Percentiles rank a stretch among this genome's conserved stretches.
These are phyloP conservation scores for Volvox reticuliferus DNA, from an alignment of 139 green algal genomes.

Conservation along the genomic window DNA sequence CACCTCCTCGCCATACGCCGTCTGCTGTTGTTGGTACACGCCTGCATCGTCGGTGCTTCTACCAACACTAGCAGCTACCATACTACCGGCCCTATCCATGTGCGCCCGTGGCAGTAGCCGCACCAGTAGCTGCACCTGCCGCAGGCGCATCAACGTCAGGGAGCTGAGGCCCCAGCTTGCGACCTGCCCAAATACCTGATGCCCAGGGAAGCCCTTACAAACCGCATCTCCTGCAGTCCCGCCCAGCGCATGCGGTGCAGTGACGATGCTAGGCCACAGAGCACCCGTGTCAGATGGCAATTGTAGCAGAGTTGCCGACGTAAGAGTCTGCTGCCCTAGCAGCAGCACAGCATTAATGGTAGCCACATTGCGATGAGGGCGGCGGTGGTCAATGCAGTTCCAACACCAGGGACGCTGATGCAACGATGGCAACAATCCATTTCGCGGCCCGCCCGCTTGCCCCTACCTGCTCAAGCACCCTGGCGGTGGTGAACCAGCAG, in stretches of 20 bases:
- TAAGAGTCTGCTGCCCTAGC: neutral
- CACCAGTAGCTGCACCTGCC: conserved; percentile 27
- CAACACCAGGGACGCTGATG: neutral
- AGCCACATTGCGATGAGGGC: neutral
- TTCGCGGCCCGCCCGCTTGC: too few species aligned
- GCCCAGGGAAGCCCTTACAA: too few species aligned
- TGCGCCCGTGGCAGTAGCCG: neutral
- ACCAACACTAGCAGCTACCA: too few species aligned
- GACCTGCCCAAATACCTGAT: too few species aligned
- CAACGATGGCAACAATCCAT: too few species aligned
- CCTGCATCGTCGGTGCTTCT: neutral
- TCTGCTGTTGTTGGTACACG: neutral
- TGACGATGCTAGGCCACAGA: neutral
- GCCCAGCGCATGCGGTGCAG: too few species aligned
- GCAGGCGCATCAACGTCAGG: neutral
- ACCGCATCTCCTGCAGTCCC: too few species aligned
- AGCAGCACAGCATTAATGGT: neutral
- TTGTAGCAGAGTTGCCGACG: neutral
- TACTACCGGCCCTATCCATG: too few species aligned
- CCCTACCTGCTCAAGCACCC: too few species aligned
- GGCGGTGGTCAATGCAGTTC: neutral
- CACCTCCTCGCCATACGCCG: neutral
- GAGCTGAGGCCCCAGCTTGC: neutral
- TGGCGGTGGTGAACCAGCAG: neutral
- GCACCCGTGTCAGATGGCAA: neutral